These are phyloP conservation scores for Rhazya stricta DNA, from an alignment of 257 asterid species.

Conservation along the genomic window DNA sequence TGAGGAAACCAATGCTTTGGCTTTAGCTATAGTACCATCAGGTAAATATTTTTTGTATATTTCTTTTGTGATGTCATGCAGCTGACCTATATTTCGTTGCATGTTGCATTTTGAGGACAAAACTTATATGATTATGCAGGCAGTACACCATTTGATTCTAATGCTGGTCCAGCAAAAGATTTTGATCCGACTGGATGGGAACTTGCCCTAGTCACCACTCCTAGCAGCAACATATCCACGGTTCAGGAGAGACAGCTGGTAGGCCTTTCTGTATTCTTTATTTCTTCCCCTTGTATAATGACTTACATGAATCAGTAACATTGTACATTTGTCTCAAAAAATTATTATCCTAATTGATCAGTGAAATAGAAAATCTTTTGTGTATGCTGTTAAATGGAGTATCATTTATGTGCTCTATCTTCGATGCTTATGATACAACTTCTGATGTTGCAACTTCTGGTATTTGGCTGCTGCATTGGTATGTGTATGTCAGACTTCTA, in stretches of 20 bases:
- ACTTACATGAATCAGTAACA: background rate
- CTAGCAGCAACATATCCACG: slow-evolving; percentile 74
- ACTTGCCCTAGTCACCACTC: slow-evolving; percentile 86
- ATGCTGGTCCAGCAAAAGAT: slow-evolving; percentile 42
- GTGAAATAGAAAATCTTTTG: background rate
- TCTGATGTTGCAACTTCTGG: background rate
- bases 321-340: background rate
- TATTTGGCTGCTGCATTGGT: background rate
- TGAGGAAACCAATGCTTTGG: slow-evolving; percentile 87
- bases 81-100: slow-evolving; percentile 4
- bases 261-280: slow-evolving; percentile 16
- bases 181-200: slow-evolving; percentile 95
- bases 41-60: slow-evolving; percentile 38
- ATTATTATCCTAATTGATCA: background rate
- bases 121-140: slow-evolving; percentile 35
- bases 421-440: background rate
- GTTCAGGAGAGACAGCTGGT: slow-evolving; percentile 93
- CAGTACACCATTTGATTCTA: slow-evolving; percentile 46
- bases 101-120: background rate
- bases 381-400: background rate
- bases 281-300: background rate
- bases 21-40: slow-evolving; percentile 83
- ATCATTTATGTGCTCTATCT: background rate
- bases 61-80: background rate
- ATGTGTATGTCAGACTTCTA: background rate